Percentiles rank a stretch among this genome's conserved stretches.
Evolutionary conservation across 2,329 filamentous ascomycete species (phyloP).

Genomic region (Lasiodiplodia sp.): DNA sequence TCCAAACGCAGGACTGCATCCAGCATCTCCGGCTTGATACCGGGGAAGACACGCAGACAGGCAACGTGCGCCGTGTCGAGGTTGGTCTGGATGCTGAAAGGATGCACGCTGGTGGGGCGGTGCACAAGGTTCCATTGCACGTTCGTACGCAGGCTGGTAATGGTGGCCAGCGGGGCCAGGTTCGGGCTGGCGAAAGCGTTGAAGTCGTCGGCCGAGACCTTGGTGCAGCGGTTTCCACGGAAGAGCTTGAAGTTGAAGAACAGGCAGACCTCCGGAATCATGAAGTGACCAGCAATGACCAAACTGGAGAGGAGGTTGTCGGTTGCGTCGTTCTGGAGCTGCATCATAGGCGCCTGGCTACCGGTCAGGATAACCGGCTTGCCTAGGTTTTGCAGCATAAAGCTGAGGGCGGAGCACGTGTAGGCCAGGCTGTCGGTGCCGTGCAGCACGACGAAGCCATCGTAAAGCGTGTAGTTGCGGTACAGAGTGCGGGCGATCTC

Average conservation of each 20-base stretch:
- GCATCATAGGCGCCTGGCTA: slow-evolving; percentile 79
- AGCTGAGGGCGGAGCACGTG: slow-evolving; percentile 87
- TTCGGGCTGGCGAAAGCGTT: slow-evolving; percentile 92
- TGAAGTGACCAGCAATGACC: slow-evolving; percentile 89
- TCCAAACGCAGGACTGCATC: slow-evolving; percentile 80
- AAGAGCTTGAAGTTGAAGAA: slow-evolving; percentile 94
- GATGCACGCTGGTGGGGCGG: slow-evolving; percentile 74
- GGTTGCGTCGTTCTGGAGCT: slow-evolving; percentile 88
- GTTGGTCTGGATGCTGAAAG: slow-evolving; percentile 76
- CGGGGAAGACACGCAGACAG: slow-evolving; percentile 87
- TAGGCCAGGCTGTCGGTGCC: slow-evolving; percentile 89
- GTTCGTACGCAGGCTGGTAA: slow-evolving; percentile 80
- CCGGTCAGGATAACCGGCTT: slow-evolving; percentile 88
- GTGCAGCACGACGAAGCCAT: slow-evolving; percentile 90
- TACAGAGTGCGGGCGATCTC: slow-evolving; percentile 81
- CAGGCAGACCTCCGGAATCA: slow-evolving; percentile 89
- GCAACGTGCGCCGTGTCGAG: slow-evolving; percentile 89
- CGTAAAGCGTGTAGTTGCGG: slow-evolving; percentile 86
- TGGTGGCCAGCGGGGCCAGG: slow-evolving; percentile 78
- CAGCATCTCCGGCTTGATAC: slow-evolving; percentile 92
- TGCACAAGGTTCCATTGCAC: slow-evolving; percentile 82
- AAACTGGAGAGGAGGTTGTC: slow-evolving; percentile 89
- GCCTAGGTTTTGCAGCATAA: slow-evolving; percentile 89
- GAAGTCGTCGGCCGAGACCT: slow-evolving; percentile 85
- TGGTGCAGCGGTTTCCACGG: slow-evolving; percentile 86